Evolutionary conservation across 208 protist species (phyloP).

Genomic region (Acanthamoeba divionensis): DNA sequence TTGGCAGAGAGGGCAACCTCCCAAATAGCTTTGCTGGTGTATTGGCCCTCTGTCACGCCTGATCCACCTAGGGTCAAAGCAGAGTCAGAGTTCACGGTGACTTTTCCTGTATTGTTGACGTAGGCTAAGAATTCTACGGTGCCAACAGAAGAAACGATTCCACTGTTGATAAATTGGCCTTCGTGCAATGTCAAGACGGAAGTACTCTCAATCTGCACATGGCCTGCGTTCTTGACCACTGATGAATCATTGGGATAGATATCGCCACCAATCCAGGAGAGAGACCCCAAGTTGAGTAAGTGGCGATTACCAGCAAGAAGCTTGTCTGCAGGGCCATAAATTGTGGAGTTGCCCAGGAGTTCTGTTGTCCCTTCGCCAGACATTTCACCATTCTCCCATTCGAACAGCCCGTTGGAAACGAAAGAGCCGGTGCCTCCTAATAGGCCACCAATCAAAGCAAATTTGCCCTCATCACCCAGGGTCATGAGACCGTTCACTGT

Average conservation of each 20-base stretch:
- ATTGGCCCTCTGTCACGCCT: neutral
- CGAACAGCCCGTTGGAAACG: neutral
- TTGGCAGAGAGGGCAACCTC: neutral
- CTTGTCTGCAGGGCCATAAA: neutral
- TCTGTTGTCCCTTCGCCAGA: neutral
- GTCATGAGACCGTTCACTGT: neutral
- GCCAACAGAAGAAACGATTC: neutral
- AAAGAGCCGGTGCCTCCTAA: neutral
- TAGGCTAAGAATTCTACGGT: neutral
- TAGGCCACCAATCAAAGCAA: neutral
- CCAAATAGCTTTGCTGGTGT: neutral
- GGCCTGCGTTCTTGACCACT: neutral
- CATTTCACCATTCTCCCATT: neutral
- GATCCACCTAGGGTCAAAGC: neutral
- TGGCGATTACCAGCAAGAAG: neutral
- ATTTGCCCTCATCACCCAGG: neutral
- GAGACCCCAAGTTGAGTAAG: neutral
- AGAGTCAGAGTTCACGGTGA: neutral
- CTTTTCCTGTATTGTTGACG: slow-evolving; percentile 8
- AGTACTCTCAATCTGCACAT: neutral
- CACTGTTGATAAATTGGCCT: neutral
- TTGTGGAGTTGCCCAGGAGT: neutral
- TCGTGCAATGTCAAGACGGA: neutral
- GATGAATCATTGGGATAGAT: neutral
- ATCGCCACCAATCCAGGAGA: neutral